Percentiles rank a stretch among this genome's conserved stretches.
These are phyloP conservation scores for Jamesozyma jinghongensis DNA, from an alignment of 805 yeast genomes.

Conservation along the genomic window DNA sequence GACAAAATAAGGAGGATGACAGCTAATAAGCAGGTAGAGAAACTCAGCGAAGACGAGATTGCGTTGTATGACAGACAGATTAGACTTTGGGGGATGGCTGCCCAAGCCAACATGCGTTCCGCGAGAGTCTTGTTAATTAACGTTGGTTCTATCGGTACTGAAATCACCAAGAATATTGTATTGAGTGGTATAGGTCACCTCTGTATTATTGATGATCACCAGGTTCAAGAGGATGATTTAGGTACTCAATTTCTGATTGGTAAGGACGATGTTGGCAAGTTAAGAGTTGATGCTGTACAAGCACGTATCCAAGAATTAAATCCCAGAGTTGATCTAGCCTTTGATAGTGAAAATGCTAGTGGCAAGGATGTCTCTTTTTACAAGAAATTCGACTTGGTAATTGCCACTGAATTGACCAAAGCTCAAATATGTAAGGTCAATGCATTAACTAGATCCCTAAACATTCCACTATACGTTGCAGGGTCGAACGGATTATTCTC, in stretches of 20 bases:
- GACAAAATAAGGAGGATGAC: background rate
- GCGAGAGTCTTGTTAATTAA: conserved; percentile 65
- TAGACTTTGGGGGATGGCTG: conserved; percentile 91
- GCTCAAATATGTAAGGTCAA: conserved; percentile 42
- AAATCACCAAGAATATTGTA: conserved; percentile 72
- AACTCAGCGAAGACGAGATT: conserved; percentile 55
- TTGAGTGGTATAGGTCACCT: conserved; percentile 81
- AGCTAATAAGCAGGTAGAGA: background rate
- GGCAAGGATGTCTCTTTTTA: conserved; percentile 33
- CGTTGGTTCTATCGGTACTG: conserved; percentile 71
- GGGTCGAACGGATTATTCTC: conserved; percentile 78
- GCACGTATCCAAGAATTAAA: conserved; percentile 63
- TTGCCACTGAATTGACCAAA: conserved; percentile 57
- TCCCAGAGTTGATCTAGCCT: conserved; percentile 57
- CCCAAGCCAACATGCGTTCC: conserved; percentile 67
- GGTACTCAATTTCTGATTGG: conserved; percentile 67
- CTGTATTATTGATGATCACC: conserved; percentile 53
- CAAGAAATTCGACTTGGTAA: conserved; percentile 53
- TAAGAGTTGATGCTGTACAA: conserved; percentile 46
- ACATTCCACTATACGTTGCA: conserved; percentile 59
- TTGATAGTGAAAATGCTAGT: conserved; percentile 29
- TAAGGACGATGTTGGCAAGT: conserved; percentile 44
- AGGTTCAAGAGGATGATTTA: conserved; percentile 51
- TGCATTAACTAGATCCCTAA: conserved; percentile 41
- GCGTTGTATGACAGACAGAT: conserved; percentile 93